Evolutionary conservation across 192 early-diverging fungal species (phyloP).

Genomic region (Entophlyctis luteolus): DNA sequence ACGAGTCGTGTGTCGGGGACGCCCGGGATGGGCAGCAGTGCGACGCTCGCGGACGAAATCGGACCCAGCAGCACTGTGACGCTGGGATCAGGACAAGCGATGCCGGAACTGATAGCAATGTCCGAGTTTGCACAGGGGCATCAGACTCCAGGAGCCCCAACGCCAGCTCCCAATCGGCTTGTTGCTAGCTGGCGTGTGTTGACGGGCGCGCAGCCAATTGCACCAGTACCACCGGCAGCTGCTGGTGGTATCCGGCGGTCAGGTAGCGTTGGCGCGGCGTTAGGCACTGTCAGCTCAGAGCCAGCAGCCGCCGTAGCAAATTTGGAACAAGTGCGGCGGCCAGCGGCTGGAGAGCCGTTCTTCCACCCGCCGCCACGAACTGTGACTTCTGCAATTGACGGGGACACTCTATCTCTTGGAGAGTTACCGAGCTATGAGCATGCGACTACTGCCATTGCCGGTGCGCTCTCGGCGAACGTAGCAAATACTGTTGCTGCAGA

Average conservation of each 20-base stretch:
- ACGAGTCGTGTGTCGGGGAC: too few relatives aligned
- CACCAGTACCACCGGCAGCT: neutral
- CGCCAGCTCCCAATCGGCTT: neutral
- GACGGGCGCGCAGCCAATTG: constrained; percentile 11
- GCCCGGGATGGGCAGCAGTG: too few relatives aligned
- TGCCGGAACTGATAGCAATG: neutral
- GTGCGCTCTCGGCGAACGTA: neutral
- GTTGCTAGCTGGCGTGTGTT: constrained; percentile 15
- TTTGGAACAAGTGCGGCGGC: neutral
- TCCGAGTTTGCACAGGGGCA: neutral
- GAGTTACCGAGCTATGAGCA: constrained; percentile 18
- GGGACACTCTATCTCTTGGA: neutral
- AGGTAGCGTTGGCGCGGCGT: neutral
- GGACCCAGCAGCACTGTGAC: too few relatives aligned
- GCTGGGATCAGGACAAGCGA: neutral
- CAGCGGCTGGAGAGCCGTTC: neutral
- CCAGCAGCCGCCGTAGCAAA: neutral
- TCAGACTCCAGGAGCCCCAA: neutral
- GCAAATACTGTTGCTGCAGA: neutral
- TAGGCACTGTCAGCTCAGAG: neutral
- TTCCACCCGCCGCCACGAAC: constrained; percentile 18
- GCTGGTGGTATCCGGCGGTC: neutral
- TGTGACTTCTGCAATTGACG: neutral
- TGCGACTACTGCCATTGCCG: neutral
- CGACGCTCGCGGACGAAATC: neutral